Percentiles rank a stretch among this genome's conserved stretches.
phyloP scores from a whole-genome alignment of 768 basidiomycete species.

The Antrodiella citrinella region DNA sequence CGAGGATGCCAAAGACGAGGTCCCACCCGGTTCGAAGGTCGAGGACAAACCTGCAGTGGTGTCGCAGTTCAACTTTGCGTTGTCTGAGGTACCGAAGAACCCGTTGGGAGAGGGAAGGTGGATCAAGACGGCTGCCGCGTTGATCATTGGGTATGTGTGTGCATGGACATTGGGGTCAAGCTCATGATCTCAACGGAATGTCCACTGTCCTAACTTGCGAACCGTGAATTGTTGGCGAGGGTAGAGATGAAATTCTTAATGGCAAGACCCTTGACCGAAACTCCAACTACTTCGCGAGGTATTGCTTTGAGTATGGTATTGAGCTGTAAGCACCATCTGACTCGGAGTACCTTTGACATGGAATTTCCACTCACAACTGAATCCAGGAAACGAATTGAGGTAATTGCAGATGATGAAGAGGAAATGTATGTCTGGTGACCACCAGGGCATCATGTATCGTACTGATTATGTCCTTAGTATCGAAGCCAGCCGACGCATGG shows the following conservation, averaged over 20 bases:
- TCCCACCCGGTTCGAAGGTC: neutral
- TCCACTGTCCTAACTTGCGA: neutral
- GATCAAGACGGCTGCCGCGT: constrained; percentile 67
- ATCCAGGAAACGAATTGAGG: constrained; percentile 77
- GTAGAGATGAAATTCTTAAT: constrained; percentile 85
- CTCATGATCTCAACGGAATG: neutral
- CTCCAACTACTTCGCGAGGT: constrained; percentile 81
- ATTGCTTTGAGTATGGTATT: constrained; percentile 82
- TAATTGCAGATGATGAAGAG: constrained; percentile 83
- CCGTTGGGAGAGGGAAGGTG: constrained; percentile 61
- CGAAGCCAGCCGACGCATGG: constrained; percentile 80
- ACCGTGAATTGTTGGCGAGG: neutral
- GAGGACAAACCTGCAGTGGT: constrained; percentile 4
- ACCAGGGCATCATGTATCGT: neutral
- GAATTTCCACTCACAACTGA: neutral
- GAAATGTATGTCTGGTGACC: constrained; percentile 58
- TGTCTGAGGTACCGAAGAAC: constrained; percentile 54
- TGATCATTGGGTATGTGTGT: constrained; percentile 62
- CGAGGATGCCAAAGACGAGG: neutral
- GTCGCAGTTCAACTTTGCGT: constrained; percentile 30
- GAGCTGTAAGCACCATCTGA: constrained; percentile 44
- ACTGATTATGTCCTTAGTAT: constrained; percentile 35
- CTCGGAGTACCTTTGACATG: neutral
- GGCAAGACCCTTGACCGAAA: constrained; percentile 84
- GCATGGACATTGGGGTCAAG: neutral